Conservation (phyloP, 169 alveolate species). For the Plasmodium cynomolgi region DNA sequence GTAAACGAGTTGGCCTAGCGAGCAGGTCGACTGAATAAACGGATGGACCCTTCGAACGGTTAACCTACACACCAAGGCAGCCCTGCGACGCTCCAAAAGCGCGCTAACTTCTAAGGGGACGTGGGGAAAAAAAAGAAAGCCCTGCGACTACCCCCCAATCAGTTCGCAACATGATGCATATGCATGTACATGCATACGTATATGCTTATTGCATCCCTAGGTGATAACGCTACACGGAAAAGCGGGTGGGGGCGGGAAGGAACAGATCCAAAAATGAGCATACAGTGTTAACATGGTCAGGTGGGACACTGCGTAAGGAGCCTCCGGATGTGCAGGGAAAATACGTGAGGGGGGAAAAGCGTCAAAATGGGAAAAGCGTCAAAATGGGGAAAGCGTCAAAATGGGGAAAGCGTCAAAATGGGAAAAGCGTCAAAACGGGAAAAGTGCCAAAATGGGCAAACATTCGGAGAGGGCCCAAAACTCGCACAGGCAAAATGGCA, state of each 20-base stretch:
- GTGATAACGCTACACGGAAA: background rate
- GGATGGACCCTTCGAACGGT: background rate
- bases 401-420: background rate
- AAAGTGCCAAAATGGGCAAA: background rate
- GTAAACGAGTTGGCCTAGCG: background rate
- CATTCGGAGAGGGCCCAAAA: background rate
- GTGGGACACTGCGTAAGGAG: background rate
- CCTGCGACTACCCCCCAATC: background rate
- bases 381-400: background rate
- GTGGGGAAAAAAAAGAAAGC: background rate
- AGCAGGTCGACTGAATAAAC: background rate
- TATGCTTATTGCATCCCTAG: background rate
- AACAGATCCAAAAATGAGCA: background rate
- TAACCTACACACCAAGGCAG: background rate
- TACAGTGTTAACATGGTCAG: background rate
- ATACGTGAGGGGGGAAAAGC: background rate
- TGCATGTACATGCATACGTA: background rate
- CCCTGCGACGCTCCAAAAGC: background rate
- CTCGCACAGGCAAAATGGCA: background rate
- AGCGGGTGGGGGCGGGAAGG: background rate
- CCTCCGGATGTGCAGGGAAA: constrained; percentile 7
- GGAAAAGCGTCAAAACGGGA: no score
- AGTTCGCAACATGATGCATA: background rate
- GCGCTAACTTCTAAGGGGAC: background rate
- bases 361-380: background rate